Evolutionary conservation across 129 eudicot species (phyloP).

Genomic region (Helianthus annuus): HanXRQr2.0-SUNRISE NC_035433.2:130591349-130591848

Average conservation of each 20-base stretch:
- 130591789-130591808: conserved; percentile 20
- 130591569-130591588: conserved; percentile 22
- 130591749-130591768: conserved; percentile 36
- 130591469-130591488: conserved; percentile 6
- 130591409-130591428: conserved; percentile 10
- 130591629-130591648: conserved; percentile 6
- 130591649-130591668: background rate
- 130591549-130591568: conserved; percentile 20
- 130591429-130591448: conserved; percentile 9
- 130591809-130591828: background rate
- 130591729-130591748: conserved; percentile 46
- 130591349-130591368: conserved; percentile 20
- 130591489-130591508: conserved; percentile 30
- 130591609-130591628: background rate
- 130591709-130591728: conserved; percentile 50
- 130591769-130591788: conserved; percentile 29
- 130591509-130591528: conserved; percentile 22
- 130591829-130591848: background rate
- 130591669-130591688: conserved; percentile 1
- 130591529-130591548: background rate
- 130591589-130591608: conserved; percentile 12
- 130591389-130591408: conserved; percentile 14
- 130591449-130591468: conserved; percentile 1
- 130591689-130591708: conserved; percentile 57
- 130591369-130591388: conserved; percentile 11